Base-by-base conservation (phyloP, 202 grass and related monocot genomes). In the Panicum virgatum region DNA sequence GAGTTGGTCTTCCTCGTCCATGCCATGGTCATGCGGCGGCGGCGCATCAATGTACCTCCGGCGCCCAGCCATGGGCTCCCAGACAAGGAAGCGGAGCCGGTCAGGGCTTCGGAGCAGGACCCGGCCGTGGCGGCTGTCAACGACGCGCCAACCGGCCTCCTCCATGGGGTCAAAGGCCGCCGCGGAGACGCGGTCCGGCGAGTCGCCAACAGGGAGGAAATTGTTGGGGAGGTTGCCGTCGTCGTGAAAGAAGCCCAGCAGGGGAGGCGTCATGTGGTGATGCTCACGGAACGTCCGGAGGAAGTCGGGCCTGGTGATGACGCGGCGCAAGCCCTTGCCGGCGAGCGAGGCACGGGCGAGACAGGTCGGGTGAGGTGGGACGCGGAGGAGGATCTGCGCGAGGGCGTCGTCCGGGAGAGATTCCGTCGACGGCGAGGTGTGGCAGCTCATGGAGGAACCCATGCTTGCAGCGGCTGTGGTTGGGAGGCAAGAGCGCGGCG, bases 161-260 rank as follows among this genome's bases (percentile, higher is more conserved):
- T 11, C n/a, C 36, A 40, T 26, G 34, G 9, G 52, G 7, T 59
- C 36, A 38, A 75, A 43, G 12, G 7, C 72, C 37, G 36, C 37
- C 7, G 72, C 52, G 5, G 52, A 75, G 48, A 75, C 72, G 53
- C 72, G 52, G 67, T 70, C 42, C 42, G 67, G 42, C 23, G 42
- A 29, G 36, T 42, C 37, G 20, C 37, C 53, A 12, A 42, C 4
- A 14, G 72, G 36, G 13, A 75, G 14, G 72, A 75, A 75, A 13
- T 16, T 39, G 37, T 5, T 5, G 12, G 53, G 13, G 13, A 59
- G 51, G 51, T 20, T 3, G 23, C 5, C 1, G 52, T 59, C 72
- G 52, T 75, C 23, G 7, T 75, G 72, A 36, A 75, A 75, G 72
- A 75, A 75, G 27, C 72, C 72, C 12, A 75, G 53, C n/a, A 75